phyloP scores from a whole-genome alignment of 2,329 filamentous ascomycete species.

The Rhynchosporium secalis region DNA sequence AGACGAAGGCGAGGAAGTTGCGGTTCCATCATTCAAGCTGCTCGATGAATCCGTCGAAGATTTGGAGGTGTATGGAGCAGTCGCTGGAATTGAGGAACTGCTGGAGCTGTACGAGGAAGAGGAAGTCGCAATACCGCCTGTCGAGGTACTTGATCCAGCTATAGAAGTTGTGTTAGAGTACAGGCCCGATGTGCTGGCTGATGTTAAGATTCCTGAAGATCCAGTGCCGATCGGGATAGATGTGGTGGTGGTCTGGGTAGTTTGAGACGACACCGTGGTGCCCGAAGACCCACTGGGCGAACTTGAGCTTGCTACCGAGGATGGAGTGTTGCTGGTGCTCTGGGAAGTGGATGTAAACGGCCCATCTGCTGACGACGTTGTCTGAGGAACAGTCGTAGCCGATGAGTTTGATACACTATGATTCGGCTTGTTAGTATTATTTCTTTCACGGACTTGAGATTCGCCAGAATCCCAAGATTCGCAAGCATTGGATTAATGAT shows the following conservation, averaged over 20 bases:
- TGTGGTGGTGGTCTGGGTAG: background rate
- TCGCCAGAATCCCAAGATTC: background rate
- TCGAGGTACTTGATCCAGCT: background rate
- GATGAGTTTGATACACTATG: background rate
- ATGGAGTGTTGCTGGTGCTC: slow-evolving; percentile 1
- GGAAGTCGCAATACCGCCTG: background rate
- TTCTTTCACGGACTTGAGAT: background rate
- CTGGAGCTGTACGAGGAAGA: background rate
- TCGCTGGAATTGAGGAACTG: background rate
- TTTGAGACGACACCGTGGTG: slow-evolving; percentile 8
- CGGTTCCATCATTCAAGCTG: background rate
- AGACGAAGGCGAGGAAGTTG: background rate
- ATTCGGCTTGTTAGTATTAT: background rate
- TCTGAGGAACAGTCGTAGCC: background rate
- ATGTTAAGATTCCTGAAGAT: slow-evolving; percentile 5
- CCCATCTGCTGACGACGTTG: background rate
- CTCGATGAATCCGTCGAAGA: background rate
- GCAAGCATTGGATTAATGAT: background rate
- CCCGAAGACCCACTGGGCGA: background rate
- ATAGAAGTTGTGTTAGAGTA: slow-evolving; percentile 2
- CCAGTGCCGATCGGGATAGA: background rate
- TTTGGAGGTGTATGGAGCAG: background rate
- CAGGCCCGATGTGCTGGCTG: background rate
- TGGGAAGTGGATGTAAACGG: slow-evolving; percentile 6
- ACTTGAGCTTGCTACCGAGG: background rate